Base-by-base conservation (phyloP, 1,284 basidiomycete genomes). In the Inonotus obliquus region DNA sequence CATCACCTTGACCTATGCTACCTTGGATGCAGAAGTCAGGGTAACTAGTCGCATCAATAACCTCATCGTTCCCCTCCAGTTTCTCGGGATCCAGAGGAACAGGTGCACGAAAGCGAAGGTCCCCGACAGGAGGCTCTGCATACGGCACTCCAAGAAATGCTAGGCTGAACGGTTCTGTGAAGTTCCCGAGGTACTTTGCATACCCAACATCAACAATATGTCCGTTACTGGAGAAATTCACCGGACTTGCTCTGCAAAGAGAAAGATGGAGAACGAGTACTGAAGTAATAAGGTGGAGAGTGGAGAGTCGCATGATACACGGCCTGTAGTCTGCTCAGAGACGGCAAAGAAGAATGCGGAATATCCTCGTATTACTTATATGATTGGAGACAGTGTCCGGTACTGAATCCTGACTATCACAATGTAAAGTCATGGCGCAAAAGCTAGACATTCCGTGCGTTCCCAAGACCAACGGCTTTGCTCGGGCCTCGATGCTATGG, bases 21-120 rank as follows among this genome's bases (percentile, higher is more conserved):
- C 82, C 82, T 69, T 86, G 85, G 32, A 86, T 71, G 63, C 84
- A 86, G 65, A 81, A 82, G 2, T 81, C 71, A 0, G 83, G 82
- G 66, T 85, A 80, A 19, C 72, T 64, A 1, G 75, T 80, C 4
- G 80, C 80, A 65, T 82, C 75, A 7, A 86, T 67, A 9, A 81
- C 69, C 29, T 71, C 45, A 1, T 78, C 79, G 9, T 67, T 67
- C 1, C 73, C 65, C 54, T 74, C 72, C 14, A 84, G 68, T 4
- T 79, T 70, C 1, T 66, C 52, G 1, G 71, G 72, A 61, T 75
- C 68, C 32, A 75, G 66, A 1, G 68, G 69, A 25, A 74, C 61
- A 1, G 79, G 75, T 5, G 72, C 70, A n/a, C 76, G 69, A 67
- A 75, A 80, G 0, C 79, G 72, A 4, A 69, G 70, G 4, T 71